Evolutionary conservation across 768 basidiomycete species (phyloP).

Genomic region (Mycena olivaceomarginata): DNA sequence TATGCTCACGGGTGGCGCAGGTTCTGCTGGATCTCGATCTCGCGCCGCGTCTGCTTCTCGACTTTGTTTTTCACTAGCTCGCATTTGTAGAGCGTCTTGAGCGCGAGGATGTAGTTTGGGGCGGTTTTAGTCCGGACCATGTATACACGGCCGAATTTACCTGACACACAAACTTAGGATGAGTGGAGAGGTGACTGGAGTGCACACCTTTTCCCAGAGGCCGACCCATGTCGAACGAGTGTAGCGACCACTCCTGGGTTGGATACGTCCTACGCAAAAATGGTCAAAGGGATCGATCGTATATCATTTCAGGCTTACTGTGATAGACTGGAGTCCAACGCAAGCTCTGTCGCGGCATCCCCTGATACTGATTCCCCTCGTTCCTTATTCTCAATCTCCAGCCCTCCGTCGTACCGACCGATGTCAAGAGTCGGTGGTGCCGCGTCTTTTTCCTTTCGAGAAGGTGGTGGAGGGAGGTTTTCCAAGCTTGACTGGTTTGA

Average conservation of each 20-base stretch:
- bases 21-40: conserved; percentile 99
- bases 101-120: conserved; percentile 95
- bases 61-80: conserved; percentile 94
- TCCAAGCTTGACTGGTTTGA: conserved; percentile 45
- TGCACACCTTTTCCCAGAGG: conserved; percentile 85
- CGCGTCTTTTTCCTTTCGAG: conserved; percentile 51
- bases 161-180: conserved; percentile 50
- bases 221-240: conserved; percentile 94
- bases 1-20: conserved; percentile 83
- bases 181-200: background rate
- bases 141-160: conserved; percentile 99
- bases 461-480: conserved; percentile 53
- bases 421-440: conserved; percentile 77
- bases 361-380: conserved; percentile 85
- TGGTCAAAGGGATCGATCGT: background rate
- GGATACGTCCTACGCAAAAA: conserved; percentile 71
- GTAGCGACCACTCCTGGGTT: conserved; percentile 90
- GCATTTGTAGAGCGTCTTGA: conserved; percentile 98
- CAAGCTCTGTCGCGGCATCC: conserved; percentile 87
- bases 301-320: conserved; percentile 63
- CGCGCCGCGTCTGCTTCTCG: conserved; percentile 97
- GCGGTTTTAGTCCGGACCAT: conserved; percentile 95
- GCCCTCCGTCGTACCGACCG: conserved; percentile 95
- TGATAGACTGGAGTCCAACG: conserved; percentile 90
- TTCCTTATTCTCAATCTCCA: conserved; percentile 91